phyloP scores from a whole-genome alignment of 2,329 filamentous ascomycete species.

The Scedosporium aurantiacum region DNA sequence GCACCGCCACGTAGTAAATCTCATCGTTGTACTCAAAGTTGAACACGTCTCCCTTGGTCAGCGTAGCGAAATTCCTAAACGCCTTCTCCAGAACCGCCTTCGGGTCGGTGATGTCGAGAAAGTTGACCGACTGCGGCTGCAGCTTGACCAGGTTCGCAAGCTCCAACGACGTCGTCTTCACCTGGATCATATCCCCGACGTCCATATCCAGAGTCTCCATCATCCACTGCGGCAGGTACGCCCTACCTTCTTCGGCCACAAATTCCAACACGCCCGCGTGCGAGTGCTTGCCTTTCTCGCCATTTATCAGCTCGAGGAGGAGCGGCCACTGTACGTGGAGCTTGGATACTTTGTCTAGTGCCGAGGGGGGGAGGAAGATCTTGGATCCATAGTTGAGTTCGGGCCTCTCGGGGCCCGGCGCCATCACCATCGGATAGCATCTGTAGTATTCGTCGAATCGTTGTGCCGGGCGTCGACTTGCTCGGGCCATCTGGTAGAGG shows the following conservation, averaged over 20 bases:
- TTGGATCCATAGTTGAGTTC: slow-evolving; percentile 95
- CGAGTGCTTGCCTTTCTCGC: slow-evolving; percentile 65
- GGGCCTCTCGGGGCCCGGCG: slow-evolving; percentile 77
- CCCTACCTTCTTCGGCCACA: slow-evolving; percentile 91
- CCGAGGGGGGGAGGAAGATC: slow-evolving; percentile 92
- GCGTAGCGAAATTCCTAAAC: slow-evolving; percentile 88
- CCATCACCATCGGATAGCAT: slow-evolving; percentile 92
- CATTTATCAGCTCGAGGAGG: slow-evolving; percentile 92
- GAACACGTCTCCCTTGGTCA: slow-evolving; percentile 90
- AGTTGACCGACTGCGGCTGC: slow-evolving; percentile 84
- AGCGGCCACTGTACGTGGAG: slow-evolving; percentile 96
- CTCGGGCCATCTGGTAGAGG: slow-evolving; percentile 35
- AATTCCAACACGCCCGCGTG: slow-evolving; percentile 96
- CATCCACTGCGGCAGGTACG: slow-evolving; percentile 95
- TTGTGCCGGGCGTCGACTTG: slow-evolving; percentile 42
- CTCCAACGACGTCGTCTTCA: slow-evolving; percentile 87
- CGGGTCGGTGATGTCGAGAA: slow-evolving; percentile 93
- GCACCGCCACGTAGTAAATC: slow-evolving; percentile 81
- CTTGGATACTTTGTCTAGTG: slow-evolving; percentile 90
- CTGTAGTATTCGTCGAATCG: slow-evolving; percentile 98
- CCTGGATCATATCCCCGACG: slow-evolving; percentile 85
- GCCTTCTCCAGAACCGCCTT: slow-evolving; percentile 95
- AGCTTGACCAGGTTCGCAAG: slow-evolving; percentile 90
- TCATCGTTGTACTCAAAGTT: slow-evolving; percentile 96
- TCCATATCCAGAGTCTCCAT: slow-evolving; percentile 88